phyloP scores from a whole-genome alignment of 495 filamentous ascomycete species.

The Tuber umbilicatum region DNA sequence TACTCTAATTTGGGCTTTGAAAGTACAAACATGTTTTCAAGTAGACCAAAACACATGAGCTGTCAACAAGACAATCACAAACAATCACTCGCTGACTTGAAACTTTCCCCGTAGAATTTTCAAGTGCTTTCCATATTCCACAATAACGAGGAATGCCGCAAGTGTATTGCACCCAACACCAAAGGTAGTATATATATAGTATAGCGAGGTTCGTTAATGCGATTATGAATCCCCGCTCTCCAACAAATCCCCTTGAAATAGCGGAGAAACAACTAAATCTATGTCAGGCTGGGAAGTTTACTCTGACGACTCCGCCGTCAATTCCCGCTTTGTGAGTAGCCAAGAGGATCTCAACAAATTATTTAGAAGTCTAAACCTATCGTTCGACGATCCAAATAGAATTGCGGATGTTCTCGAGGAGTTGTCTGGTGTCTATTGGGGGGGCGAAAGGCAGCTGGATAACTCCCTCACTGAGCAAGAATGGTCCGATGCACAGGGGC shows the following conservation, averaged over 20 bases:
- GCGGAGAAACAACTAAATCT: not conserved
- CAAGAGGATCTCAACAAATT: conserved; percentile 21
- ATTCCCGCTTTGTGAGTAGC: conserved; percentile 1
- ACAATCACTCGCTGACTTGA: not conserved
- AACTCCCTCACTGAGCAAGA: not conserved
- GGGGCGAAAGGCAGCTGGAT: not conserved
- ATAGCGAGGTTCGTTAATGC: not conserved
- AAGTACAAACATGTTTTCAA: not conserved
- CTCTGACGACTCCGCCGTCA: not conserved
- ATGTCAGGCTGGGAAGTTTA: not conserved
- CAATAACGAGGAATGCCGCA: not conserved
- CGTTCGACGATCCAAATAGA: conserved; percentile 15
- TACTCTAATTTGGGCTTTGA: not conserved
- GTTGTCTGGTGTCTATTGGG: not conserved
- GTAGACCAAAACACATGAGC: not conserved
- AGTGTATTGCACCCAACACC: not conserved
- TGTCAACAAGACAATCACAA: not conserved
- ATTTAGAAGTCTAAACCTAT: conserved; percentile 18
- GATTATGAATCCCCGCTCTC: not conserved
- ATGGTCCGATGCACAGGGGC: not conserved
- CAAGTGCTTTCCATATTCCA: not conserved
- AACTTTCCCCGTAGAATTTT: not conserved
- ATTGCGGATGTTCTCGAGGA: not conserved
- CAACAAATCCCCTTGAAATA: not conserved
- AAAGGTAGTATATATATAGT: not conserved